Evolutionary conservation across 257 asterid species (phyloP).

Genomic region (Solanum arcanum): DNA sequence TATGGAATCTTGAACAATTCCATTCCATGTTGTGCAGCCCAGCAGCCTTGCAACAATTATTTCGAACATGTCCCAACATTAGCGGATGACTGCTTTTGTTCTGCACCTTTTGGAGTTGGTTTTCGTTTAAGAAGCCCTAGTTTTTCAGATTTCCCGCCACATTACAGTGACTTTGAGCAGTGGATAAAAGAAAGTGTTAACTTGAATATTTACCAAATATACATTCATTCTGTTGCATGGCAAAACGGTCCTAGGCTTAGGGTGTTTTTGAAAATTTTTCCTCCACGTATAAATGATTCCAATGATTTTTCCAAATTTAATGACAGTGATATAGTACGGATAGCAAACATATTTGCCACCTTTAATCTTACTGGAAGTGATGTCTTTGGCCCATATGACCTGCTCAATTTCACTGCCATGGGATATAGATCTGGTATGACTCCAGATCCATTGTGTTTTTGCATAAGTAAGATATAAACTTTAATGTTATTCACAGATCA

Average conservation of each 20-base stretch:
- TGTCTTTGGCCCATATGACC: constrained; percentile 34
- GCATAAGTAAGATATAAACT: background rate
- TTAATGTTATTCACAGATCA: background rate
- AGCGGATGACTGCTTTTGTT: constrained; percentile 29
- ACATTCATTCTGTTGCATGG: constrained; percentile 31
- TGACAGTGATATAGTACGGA: constrained; percentile 12
- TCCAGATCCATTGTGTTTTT: background rate
- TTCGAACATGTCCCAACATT: constrained; percentile 26
- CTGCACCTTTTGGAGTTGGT: constrained; percentile 44
- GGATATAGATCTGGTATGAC: constrained; percentile 28
- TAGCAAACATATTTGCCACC: constrained; percentile 24
- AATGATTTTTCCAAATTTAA: constrained; percentile 14
- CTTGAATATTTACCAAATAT: constrained; percentile 14
- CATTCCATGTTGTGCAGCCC: constrained; percentile 6
- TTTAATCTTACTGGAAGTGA: constrained; percentile 25
- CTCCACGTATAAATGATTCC: constrained; percentile 8
- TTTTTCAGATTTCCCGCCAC: constrained; percentile 26
- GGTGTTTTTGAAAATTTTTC: constrained; percentile 28
- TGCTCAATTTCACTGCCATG: constrained; percentile 36
- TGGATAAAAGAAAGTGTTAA: constrained; percentile 12
- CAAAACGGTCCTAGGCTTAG: constrained; percentile 39
- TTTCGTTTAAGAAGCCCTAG: constrained; percentile 42
- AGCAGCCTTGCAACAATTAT: constrained; percentile 24
- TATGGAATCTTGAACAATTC: constrained; percentile 11
- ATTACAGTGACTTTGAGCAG: background rate